phyloP scores from a whole-genome alignment of 2,329 filamentous ascomycete genomes.

The Microdochium trichocladiopsis region DNA sequence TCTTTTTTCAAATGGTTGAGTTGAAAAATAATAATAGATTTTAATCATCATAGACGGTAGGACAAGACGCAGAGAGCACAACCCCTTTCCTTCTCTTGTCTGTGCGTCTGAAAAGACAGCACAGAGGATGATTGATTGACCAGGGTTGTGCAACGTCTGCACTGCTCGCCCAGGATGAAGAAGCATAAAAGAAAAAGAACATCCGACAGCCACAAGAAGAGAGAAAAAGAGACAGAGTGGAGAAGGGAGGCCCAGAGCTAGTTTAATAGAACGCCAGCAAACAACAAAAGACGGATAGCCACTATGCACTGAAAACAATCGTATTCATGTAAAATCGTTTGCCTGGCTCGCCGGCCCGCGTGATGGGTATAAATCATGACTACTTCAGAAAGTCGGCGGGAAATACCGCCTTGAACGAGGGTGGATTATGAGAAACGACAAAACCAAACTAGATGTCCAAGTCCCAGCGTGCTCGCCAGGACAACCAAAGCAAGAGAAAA shows the following conservation, averaged over 20 bases:
- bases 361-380: background rate
- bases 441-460: background rate
- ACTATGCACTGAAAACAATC: too few relatives aligned
- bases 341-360: background rate
- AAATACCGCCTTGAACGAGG: background rate
- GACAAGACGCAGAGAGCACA: too few relatives aligned
- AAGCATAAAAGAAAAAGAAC: background rate
- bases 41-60: too few relatives aligned
- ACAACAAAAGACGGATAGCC: too few relatives aligned
- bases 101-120: too few relatives aligned
- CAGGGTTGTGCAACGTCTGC: background rate
- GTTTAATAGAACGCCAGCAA: too few relatives aligned
- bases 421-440: background rate
- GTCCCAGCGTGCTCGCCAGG: background rate
- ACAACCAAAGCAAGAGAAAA: background rate
- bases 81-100: too few relatives aligned
- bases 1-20: too few relatives aligned
- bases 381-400: too few relatives aligned
- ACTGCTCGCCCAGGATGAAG: background rate
- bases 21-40: too few relatives aligned
- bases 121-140: background rate
- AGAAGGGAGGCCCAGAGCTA: too few relatives aligned
- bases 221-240: background rate
- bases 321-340: background rate
- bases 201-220: background rate